Evolutionary conservation across 1,139 yeast genomes (phyloP), one percentile per base, ranked within the genome.

Genomic region (Taphrina communis): DNA sequence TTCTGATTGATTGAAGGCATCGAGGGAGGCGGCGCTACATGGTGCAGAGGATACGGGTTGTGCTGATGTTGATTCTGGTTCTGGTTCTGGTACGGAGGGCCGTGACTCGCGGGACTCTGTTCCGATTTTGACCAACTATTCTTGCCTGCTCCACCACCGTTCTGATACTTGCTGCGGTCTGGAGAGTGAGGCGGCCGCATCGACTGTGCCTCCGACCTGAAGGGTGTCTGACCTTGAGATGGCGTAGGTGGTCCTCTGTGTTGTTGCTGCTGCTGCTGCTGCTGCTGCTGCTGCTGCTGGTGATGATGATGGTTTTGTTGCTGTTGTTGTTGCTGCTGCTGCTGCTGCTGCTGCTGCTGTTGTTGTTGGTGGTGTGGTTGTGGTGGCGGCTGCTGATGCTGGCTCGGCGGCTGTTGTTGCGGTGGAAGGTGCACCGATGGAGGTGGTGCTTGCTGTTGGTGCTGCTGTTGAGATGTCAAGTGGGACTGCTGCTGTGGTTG

Each of bases 401-500:
- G 58, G 31, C 31, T 25, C 1, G 31, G 31, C 58, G 35, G 58
- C 42, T 51, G 66, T 36, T 62, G 67, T 31, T 62, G 67, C 35
- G 25, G 44, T 8, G 17, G 44, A 8, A 17, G 25, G 9, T n/a
- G 58, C 6, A n/a, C 41, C 14, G 55, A 42, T 19, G 51, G 51
- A 1, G 51, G 51, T 9, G 31, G 31, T 25, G 31, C 31, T 14
- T 39, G 42, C 42, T 39, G 42, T 19, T 46, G 51, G 21, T 58
- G 62, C 19, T n/a, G 51, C 44, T 53, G 58, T 42, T 44, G 25
- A 44, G 44, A n/a, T n/a, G 65, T 11, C 14, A 42, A 25, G 55
- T 44, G 35, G 25, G 75, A 66, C 41, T 73, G 73, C 59, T 73
- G 76, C 42, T 39, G 42, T 69, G 57, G 76, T 59, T 63, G 74